Evolutionary conservation across 2,329 filamentous ascomycete genomes (phyloP).

Genomic region (Plenodomus lindquistii): DNA sequence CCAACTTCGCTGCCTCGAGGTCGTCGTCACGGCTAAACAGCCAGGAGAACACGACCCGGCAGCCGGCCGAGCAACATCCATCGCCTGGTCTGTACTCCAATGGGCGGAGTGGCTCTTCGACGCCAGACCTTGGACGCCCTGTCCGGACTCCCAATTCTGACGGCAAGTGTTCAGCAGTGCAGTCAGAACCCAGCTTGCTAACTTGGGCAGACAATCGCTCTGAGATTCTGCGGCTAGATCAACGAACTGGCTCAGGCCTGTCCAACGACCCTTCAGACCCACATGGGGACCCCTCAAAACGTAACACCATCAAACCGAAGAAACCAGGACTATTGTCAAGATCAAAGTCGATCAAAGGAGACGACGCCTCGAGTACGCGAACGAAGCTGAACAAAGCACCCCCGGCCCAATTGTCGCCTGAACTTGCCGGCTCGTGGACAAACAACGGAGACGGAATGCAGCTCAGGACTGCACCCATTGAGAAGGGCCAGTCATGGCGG

Average conservation of each 20-base stretch:
- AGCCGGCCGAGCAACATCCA: constrained; percentile 39
- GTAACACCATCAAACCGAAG: constrained; percentile 31
- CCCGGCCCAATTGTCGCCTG: constrained; percentile 34
- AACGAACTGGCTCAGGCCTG: constrained; percentile 33
- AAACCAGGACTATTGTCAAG: constrained; percentile 46
- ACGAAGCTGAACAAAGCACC: constrained; percentile 41
- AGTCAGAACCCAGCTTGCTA: constrained; percentile 1
- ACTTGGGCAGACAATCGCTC: constrained; percentile 35
- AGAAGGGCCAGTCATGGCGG: constrained; percentile 69
- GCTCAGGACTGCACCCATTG: constrained; percentile 66
- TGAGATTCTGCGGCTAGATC: constrained; percentile 33
- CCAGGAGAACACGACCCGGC: constrained; percentile 41
- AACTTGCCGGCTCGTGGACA: constrained; percentile 33
- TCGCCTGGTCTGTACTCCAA: constrained; percentile 44
- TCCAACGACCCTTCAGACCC: constrained; percentile 30
- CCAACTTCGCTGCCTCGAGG: constrained; percentile 53
- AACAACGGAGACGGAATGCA: constrained; percentile 47
- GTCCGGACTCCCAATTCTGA: constrained; percentile 44
- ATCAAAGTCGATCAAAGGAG: constrained; percentile 51
- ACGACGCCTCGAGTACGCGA: constrained; percentile 36
- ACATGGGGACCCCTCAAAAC: constrained; percentile 26
- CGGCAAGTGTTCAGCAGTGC: constrained; percentile 21
- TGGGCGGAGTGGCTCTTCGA: constrained; percentile 51
- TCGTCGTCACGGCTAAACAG: constrained; percentile 49
- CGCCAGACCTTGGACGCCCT: constrained; percentile 50